These are phyloP conservation scores for Raphanus hybrid DNA, from an alignment of 441 rosid species.

Conservation along the genomic window DNA sequence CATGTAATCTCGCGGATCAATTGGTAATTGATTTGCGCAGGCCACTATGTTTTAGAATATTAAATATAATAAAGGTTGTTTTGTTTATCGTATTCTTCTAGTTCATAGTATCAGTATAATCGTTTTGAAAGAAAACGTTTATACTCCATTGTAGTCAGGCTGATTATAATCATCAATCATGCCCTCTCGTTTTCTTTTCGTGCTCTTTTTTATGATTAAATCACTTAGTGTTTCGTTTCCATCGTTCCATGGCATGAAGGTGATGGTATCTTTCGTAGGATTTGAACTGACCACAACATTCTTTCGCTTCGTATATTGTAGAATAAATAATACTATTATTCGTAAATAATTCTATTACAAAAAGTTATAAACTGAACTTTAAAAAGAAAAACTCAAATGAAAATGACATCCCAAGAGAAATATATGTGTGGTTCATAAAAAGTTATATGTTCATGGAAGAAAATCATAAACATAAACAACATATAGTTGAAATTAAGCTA, in stretches of 20 bases:
- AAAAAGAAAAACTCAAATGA: neutral
- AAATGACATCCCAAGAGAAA: slow-evolving; percentile 21
- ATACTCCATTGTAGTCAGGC: too few species aligned
- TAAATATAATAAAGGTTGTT: slow-evolving; percentile 8
- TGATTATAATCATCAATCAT: slow-evolving; percentile 7
- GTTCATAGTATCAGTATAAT: neutral
- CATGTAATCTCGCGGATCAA: slow-evolving; percentile 30
- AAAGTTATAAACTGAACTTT: neutral
- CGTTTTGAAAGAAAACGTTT: neutral
- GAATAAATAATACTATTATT: too few species aligned
- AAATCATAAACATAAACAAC: neutral
- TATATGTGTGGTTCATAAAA: slow-evolving; percentile 23
- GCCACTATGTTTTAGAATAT: neutral
- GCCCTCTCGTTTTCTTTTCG: neutral
- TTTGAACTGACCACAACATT: slow-evolving; percentile 24
- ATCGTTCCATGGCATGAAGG: slow-evolving; percentile 15
- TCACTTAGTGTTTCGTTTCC: neutral
- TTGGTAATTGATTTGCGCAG: slow-evolving; percentile 25
- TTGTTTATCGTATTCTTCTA: neutral
- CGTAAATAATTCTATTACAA: neutral
- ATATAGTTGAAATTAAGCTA: neutral
- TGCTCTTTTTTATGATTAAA: slow-evolving; percentile 21
- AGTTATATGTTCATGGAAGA: neutral
- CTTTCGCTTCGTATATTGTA: neutral
- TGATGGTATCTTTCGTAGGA: slow-evolving; percentile 25